Conservation (phyloP, 164 flowering plant species). For the Nymphaea thermarum region DNA sequence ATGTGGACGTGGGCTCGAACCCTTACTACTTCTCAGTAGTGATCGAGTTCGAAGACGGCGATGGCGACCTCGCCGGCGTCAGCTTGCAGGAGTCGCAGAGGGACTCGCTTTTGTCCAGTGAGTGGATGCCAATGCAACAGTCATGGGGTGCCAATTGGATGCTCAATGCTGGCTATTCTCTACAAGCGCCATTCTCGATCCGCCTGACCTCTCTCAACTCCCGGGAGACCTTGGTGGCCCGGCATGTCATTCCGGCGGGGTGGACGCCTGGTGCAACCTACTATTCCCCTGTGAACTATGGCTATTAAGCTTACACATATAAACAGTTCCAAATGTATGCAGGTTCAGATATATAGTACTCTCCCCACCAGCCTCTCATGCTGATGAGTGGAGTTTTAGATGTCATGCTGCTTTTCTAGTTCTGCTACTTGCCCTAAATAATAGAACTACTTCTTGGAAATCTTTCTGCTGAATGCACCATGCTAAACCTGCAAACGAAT, state of each 20-base stretch:
- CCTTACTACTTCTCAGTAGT: constrained; percentile 32
- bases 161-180: constrained; percentile 19
- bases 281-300: constrained; percentile 43
- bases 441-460: too few relatives aligned
- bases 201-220: constrained; percentile 26
- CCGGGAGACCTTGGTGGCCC: constrained; percentile 27
- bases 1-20: constrained; percentile 49
- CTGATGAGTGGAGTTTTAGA: too few relatives aligned
- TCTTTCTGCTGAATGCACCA: too few relatives aligned
- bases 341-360: too few relatives aligned
- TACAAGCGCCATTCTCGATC: constrained; percentile 43
- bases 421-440: too few relatives aligned
- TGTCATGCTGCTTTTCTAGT: too few relatives aligned
- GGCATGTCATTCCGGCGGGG: constrained; percentile 46
- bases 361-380: too few relatives aligned
- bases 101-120: not conserved
- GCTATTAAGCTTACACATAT: not conserved
- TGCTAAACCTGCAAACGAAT: too few relatives aligned
- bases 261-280: constrained; percentile 56
- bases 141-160: constrained; percentile 71
- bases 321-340: too few relatives aligned
- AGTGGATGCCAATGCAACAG: constrained; percentile 40
- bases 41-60: constrained; percentile 40
- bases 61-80: constrained; percentile 42
- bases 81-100: constrained; percentile 16